phyloP scores from a whole-genome alignment of 345 rosid genomes.

The Schrenkiella parvula region DNA sequence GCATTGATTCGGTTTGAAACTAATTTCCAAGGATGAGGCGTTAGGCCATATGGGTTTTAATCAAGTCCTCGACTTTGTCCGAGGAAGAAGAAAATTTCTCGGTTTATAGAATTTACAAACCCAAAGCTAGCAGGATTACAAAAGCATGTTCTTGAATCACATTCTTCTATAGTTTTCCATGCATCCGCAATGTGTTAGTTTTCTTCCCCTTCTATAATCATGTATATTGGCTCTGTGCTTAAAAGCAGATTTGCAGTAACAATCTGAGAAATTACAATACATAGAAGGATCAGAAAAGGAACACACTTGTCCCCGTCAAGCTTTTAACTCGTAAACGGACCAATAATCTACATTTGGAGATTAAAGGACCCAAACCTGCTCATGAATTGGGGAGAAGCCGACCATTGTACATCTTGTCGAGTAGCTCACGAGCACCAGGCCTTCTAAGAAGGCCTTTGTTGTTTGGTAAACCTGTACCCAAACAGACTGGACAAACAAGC shows the following conservation, averaged over 20 bases:
- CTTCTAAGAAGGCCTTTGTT: constrained; percentile 91
- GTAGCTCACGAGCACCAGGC: constrained; percentile 79
- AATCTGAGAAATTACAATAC: not conserved
- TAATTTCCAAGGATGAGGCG: not conserved
- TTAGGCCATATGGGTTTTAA: not conserved
- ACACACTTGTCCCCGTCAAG: not conserved
- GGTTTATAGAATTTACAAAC: not conserved
- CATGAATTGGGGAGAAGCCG: constrained; percentile 71
- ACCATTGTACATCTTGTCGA: constrained; percentile 92
- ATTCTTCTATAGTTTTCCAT: constrained; percentile 1
- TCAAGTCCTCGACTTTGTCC: not conserved
- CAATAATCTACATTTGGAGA: not conserved
- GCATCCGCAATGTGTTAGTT: not conserved
- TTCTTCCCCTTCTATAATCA: not conserved
- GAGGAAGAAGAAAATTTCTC: not conserved
- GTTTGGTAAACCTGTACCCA: constrained; percentile 91
- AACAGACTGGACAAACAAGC: constrained; percentile 89
- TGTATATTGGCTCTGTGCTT: not conserved
- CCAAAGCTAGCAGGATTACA: not conserved
- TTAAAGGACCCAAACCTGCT: constrained; percentile 18
- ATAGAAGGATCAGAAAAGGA: not conserved
- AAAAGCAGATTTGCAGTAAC: not conserved
- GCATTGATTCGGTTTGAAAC: not conserved
- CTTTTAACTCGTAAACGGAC: not conserved
- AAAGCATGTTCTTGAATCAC: not conserved